Evolutionary conservation across 2,329 filamentous ascomycete genomes (phyloP), one percentile per base, ranked within the genome.

Genomic region (Neospermospora avenae): DNA sequence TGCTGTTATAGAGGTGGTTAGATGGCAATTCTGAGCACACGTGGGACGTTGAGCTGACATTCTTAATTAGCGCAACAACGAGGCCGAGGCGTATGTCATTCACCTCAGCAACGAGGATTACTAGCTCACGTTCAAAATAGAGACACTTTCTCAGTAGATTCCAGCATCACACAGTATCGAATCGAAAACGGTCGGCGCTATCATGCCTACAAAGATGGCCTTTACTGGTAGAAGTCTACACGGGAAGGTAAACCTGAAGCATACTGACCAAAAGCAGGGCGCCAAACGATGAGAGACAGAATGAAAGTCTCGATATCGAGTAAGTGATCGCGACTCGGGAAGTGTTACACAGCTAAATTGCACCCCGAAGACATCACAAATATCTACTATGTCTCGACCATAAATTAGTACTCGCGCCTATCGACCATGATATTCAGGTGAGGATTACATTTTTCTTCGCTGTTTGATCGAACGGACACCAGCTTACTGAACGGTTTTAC

Each of bases 141-240:
- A 37, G 67, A 69, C 57, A 68, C 66, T 4, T 62, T 59, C 41
- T 77, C 75, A 16, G 66, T 80, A 49, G 73, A 67, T 35, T 70
- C 69, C 10, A 65, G 60, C 45, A 67, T 71, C 25, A 70, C 65
- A 18, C 58, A 64, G 16, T 72, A 70, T 58, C 68, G 64, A 6
- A 57, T 68, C 16, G 79, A 81, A 60, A 80, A 81, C 59, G 80
- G 80, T 2, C 73, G 80, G 1, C 73, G 78, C 2, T 82, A 82
- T 58, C 80, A 82, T 58, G 73, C 71, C 3, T 77, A 72, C 63
- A 75, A 77, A 52, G 75, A 79, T 35, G 80, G 79, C 0, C 67
- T 74, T 10, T 71, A 72, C 48, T 71, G 68, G 68, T 69, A 44
- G 55, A 60, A 14, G 45, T 10, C 14, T n/a, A 24, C 18, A 48